Evolutionary conservation across 176 grass and related monocot species (phyloP), one percentile per base, ranked within the genome.

Genomic region (Oryza officinalis): DNA sequence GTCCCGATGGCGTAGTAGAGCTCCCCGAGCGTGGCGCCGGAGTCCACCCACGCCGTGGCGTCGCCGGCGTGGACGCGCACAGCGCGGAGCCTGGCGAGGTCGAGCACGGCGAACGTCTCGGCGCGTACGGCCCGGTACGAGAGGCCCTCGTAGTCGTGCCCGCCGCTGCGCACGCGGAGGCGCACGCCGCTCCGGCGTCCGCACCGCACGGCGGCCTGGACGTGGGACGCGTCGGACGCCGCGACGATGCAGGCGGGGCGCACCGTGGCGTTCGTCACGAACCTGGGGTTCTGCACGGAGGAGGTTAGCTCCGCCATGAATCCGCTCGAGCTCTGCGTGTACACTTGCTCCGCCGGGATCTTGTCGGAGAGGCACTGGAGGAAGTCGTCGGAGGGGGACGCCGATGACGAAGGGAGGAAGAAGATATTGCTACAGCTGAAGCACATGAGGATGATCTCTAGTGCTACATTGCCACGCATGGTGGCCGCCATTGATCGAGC

Each of bases 71-170:
- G 4, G 70, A 52, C 9, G 23, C 28, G 76, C 27, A 79, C 45
- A 13, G 20, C 71, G 65, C 68, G 61, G 64, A 86, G 54, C 76
- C 13, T 37, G 10, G 84, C 75, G 1, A 86, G 84, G 84, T 86
- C 84, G 2, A 86, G 44, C 77, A 86, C 85, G 0, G 77, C 85
- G 82, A 80, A 81, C 64, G 3, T 38, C 47, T 78, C 83, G 11
- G 84, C 80, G 14, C 15, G 80, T 27, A 83, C 80, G 17, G 77
- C 74, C 3, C 85, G 68, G 89, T 91, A 94, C 2, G 92, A 94
- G 4, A 94, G 79, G 68, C 85, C 91, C 73, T 88, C 88, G 31
- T 90, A 93, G 82, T 93, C 91, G 63, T 94, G 92, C 14, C 92
- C 92, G 18, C 92, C 89, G 65, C 92, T 91, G 76, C 92, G 69